phyloP scores from a whole-genome alignment of 495 filamentous ascomycete species.

The Penicillium nucicola region DNA sequence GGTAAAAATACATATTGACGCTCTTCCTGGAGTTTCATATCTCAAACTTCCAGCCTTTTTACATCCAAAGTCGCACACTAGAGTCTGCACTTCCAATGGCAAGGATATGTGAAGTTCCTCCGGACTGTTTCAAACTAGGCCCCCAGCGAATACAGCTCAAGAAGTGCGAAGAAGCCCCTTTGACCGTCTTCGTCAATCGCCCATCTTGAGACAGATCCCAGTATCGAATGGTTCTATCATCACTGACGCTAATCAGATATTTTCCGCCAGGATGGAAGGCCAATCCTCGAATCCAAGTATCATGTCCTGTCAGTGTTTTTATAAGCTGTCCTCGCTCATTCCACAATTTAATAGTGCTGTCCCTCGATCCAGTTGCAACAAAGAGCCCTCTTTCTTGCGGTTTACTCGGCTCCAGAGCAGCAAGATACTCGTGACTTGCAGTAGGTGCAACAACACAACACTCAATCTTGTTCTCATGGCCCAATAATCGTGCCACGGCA shows the following conservation, averaged over 20 bases:
- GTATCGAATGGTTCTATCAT: constrained; percentile 87
- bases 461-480: constrained; percentile 82
- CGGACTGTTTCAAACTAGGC: constrained; percentile 56
- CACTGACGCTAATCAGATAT: constrained; percentile 75
- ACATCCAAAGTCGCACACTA: background rate
- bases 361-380: constrained; percentile 81
- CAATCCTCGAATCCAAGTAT: constrained; percentile 86
- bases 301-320: constrained; percentile 85
- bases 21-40: no score
- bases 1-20: background rate
- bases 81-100: background rate
- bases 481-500: constrained; percentile 69
- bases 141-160: constrained; percentile 85
- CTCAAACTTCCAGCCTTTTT: no score
- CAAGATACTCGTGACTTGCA: constrained; percentile 67
- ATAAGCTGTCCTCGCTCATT: constrained; percentile 76
- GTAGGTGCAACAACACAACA: constrained; percentile 86
- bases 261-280: constrained; percentile 91
- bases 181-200: constrained; percentile 74
- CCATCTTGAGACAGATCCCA: constrained; percentile 92
- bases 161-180: constrained; percentile 78
- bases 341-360: constrained; percentile 89
- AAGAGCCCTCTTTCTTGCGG: constrained; percentile 68
- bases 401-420: constrained; percentile 71
- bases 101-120: constrained; percentile 1